A percentile compares a stretch with the other conserved stretches of the same genome.
Evolutionary conservation across 2,329 filamentous ascomycete genomes (phyloP).

Genomic region (Nectriaceae sp.): DNA sequence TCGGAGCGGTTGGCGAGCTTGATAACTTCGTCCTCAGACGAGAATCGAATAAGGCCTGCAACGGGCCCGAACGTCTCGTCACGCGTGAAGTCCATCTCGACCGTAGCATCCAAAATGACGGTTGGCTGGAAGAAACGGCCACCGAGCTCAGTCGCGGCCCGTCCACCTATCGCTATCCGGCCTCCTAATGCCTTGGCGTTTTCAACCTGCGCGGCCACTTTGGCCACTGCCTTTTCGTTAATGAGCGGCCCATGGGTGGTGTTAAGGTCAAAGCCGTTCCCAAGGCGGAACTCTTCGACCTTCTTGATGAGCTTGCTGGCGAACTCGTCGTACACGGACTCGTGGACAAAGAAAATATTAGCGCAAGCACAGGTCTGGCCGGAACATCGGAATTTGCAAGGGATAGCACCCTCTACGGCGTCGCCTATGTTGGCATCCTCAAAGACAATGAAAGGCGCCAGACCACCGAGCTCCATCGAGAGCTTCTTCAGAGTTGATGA

Average conservation of each 20-base stretch:
- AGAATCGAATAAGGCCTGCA: conserved; percentile 68
- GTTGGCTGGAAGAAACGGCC: conserved; percentile 70
- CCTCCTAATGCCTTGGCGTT: conserved; percentile 65
- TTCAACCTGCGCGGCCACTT: conserved; percentile 62
- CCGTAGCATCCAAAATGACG: conserved; percentile 66
- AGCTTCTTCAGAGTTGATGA: conserved; percentile 72
- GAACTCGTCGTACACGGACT: conserved; percentile 60
- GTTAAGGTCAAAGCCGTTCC: conserved; percentile 54
- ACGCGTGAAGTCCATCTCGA: conserved; percentile 63
- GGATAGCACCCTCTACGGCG: conserved; percentile 65
- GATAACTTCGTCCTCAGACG: conserved; percentile 68
- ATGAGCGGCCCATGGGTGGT: conserved; percentile 64
- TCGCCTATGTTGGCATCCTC: conserved; percentile 74
- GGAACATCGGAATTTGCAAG: conserved; percentile 70
- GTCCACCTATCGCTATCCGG: conserved; percentile 59
- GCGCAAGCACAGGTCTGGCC: conserved; percentile 73
- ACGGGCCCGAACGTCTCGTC: conserved; percentile 77
- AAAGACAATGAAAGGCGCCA: conserved; percentile 76
- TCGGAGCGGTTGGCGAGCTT: conserved; percentile 65
- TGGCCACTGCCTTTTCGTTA: conserved; percentile 63
- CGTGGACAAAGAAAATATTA: conserved; percentile 62
- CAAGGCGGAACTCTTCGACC: conserved; percentile 59
- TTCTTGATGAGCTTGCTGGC: conserved; percentile 50
- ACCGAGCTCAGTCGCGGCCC: conserved; percentile 59
- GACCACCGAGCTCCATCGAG: conserved; percentile 73